A percentile compares a stretch with the other conserved stretches of the same genome.
phyloP scores from a whole-genome alignment of 805 yeast genomes.

The Teunomyces lycoperdinae region DNA sequence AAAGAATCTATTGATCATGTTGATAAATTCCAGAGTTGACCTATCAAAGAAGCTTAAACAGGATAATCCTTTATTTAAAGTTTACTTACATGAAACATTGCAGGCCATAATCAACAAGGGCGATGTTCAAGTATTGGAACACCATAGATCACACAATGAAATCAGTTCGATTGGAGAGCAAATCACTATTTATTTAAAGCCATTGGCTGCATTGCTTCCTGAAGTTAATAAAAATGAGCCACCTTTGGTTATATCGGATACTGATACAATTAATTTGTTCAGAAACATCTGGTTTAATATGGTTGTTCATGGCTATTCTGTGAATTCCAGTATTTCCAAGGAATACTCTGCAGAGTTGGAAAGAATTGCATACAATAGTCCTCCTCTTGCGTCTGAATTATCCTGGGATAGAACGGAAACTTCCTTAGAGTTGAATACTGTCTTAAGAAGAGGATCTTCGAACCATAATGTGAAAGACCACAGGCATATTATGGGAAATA shows the following conservation, averaged over 20 bases:
- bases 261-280: slow-evolving; percentile 56
- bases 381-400: slow-evolving; percentile 26
- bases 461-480: slow-evolving; percentile 77
- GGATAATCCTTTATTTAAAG: slow-evolving; percentile 41
- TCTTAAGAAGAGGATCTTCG: slow-evolving; percentile 85
- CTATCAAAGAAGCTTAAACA: slow-evolving; percentile 43
- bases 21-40: slow-evolving; percentile 49
- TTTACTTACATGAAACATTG: slow-evolving; percentile 65
- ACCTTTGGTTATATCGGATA: slow-evolving; percentile 46
- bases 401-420: slow-evolving; percentile 74
- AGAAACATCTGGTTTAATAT: slow-evolving; percentile 93
- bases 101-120: slow-evolving; percentile 71
- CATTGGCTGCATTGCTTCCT: slow-evolving; percentile 76
- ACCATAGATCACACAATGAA: slow-evolving; percentile 74
- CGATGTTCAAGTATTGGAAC: slow-evolving; percentile 70
- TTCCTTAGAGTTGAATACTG: slow-evolving; percentile 86
- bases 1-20: slow-evolving; percentile 30
- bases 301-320: slow-evolving; percentile 85
- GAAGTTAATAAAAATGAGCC: slow-evolving; percentile 37
- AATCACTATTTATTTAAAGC: slow-evolving; percentile 61
- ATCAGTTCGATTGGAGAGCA: slow-evolving; percentile 68
- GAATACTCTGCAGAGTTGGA: slow-evolving; percentile 49
- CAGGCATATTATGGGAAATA: slow-evolving; percentile 53
- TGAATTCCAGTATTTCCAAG: slow-evolving; percentile 51
- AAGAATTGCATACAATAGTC: slow-evolving; percentile 75